These are phyloP conservation scores for Colletotrichum horii DNA, from an alignment of 2,329 filamentous ascomycete genomes.

Conservation along the genomic window DNA sequence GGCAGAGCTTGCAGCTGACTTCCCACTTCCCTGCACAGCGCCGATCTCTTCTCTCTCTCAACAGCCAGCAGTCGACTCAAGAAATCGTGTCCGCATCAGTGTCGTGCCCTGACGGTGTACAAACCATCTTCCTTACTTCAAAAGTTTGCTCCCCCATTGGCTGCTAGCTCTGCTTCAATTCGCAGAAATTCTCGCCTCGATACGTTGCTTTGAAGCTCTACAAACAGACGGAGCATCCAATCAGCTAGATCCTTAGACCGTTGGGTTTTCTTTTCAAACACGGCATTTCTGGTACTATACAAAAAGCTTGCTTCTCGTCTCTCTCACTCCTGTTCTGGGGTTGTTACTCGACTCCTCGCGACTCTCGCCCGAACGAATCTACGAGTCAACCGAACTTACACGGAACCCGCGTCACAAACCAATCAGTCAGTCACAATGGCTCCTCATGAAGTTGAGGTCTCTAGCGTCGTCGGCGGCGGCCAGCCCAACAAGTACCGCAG, in stretches of 20 bases:
- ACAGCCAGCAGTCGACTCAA: neutral
- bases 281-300: neutral
- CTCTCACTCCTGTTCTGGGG: neutral
- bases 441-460: neutral
- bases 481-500: conserved; percentile 19
- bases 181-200: conserved; percentile 9
- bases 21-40: neutral
- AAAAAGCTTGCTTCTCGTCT: neutral
- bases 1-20: neutral
- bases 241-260: neutral
- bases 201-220: neutral
- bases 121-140: neutral
- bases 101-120: neutral
- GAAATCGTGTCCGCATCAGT: neutral
- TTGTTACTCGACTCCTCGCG: neutral
- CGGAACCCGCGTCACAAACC: neutral
- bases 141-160: conserved; percentile 7
- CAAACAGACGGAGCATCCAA: neutral
- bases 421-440: neutral
- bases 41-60: neutral
- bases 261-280: neutral
- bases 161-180: neutral
- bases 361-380: neutral
- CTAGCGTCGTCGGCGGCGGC: neutral
- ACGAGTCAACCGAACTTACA: neutral